These are phyloP conservation scores for Fusarium liriodendri DNA, from an alignment of 2,329 filamentous ascomycete species.

Conservation along the genomic window DNA sequence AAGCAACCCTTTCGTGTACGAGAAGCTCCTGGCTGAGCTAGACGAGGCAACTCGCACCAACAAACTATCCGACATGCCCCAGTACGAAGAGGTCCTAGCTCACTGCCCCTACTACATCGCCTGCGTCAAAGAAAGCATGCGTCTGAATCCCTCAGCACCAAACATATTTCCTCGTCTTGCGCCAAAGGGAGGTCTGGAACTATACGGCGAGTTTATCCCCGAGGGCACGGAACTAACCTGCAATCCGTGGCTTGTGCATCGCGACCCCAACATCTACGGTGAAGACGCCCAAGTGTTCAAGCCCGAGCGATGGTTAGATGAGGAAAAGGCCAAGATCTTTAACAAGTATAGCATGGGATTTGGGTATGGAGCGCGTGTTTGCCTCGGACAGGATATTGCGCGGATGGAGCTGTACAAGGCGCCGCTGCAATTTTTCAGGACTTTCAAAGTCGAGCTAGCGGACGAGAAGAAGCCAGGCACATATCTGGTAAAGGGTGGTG, in stretches of 20 bases:
- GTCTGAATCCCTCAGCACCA: constrained; percentile 61
- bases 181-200: constrained; percentile 55
- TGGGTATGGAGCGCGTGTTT: constrained; percentile 55
- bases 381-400: constrained; percentile 57
- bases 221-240: constrained; percentile 49
- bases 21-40: constrained; percentile 41
- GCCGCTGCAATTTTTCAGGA: constrained; percentile 25
- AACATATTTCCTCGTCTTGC: constrained; percentile 62
- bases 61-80: constrained; percentile 50
- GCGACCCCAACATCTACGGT: constrained; percentile 45
- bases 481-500: constrained; percentile 30
- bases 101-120: constrained; percentile 61
- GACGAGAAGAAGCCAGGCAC: constrained; percentile 19
- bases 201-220: constrained; percentile 50
- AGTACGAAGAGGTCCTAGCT: constrained; percentile 41
- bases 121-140: constrained; percentile 63
- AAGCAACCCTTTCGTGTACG: constrained; percentile 28
- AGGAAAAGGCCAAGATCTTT: constrained; percentile 42
- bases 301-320: constrained; percentile 56
- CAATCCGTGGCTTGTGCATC: constrained; percentile 52
- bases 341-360: constrained; percentile 50
- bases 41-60: constrained; percentile 39
- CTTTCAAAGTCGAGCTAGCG: constrained; percentile 21
- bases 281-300: constrained; percentile 49
- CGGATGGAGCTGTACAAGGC: constrained; percentile 53